Evolutionary conservation across 2,329 filamentous ascomycete genomes (phyloP), one percentile per base, ranked within the genome.

Genomic region (Aureobasidium sp.): DNA sequence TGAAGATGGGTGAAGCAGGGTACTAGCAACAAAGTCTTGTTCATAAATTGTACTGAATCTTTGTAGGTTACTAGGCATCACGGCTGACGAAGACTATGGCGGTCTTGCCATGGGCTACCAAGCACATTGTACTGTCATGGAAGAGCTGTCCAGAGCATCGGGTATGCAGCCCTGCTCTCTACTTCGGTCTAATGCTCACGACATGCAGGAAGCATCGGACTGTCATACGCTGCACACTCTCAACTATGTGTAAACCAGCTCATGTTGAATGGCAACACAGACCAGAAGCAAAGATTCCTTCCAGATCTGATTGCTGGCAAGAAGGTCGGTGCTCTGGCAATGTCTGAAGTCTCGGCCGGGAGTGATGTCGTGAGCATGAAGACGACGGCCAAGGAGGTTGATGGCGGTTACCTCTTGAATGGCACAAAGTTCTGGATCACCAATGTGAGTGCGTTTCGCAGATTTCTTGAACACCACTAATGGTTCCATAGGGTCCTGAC

Each of bases 381-480:
- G 73, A 95, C 87, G 48, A 87, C 84, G 3, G 93, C 92, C 0
- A 88, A 85, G 72, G 81, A 84, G 66, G 89, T 90, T 12, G 89
- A 94, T 69, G 92, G 91, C 39, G 93, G 93, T 31, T 97, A 89
- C 74, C 65, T 92, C 22, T 79, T 99, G 61, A 91, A 92, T 70
- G 93, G 92, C 36, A 90, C 87, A 64, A 97, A 99, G 82, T 97
- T 97, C 93, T 99, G 93, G 93, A 99, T 99, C 73, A 99, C 93
- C 65, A 99, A 99, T 76, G 90, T 83, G 67, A 47, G 75, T 69
- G 20, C 15, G 4, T 52, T 3, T n/a, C 0, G 25, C 15, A 20
- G 44, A 52, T 17, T 41, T 61, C 4, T 55, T 15, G 22, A 37
- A 42, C 27, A 29, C 8, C 25, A 31, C 51, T 63, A 14, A 57